Evolutionary conservation across 331 rosid species (phyloP), one percentile per base, ranked within the genome.

Genomic region (Rosa hybrid): DNA sequence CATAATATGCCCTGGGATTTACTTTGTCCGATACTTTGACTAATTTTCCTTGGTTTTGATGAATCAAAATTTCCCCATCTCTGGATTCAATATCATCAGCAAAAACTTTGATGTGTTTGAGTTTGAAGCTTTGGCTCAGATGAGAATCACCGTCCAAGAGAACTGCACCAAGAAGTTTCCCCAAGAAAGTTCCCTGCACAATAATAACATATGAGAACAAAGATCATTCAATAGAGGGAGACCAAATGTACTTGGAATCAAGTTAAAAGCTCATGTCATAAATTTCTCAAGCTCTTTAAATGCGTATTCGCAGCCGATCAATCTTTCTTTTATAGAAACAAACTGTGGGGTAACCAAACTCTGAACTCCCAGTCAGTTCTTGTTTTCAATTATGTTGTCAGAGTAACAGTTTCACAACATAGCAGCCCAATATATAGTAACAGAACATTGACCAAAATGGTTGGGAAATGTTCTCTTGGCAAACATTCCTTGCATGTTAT

Each of bases 111-210:
- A 96, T 80, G 41, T 80, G 79, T 71, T 87, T 85, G 10, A 79
- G 45, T 85, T 87, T 83, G 79, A 84, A 84, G 23, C 73, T 83
- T 79, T 86, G 81, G 50, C 77, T 53, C 53, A 95, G 48, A 64
- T 30, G 30, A 64, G 82, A 83, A 83, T 72, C 83, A 18, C 89
- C 80, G 65, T 82, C 82, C 60, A 91, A 51, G 23, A 86, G 79
- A 57, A 89, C 89, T 0, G 92, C 90, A 39, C 99, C 99, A 17
- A 95, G 86, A 63, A 91, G 81, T 86, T 95, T 96, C 6, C 97
- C 93, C 67, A 87, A 82, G 85, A 95, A 95, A 74, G 82, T 93
- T 34, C 81, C 90, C 99, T 93, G 87, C 85, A 82, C 81, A 71
- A 78, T 23, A 34, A 39, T 39, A 82, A 80, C 65, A 65, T 46